Conservation (phyloP, 371 early-diverging fungal species). For the Circinella minor region DNA sequence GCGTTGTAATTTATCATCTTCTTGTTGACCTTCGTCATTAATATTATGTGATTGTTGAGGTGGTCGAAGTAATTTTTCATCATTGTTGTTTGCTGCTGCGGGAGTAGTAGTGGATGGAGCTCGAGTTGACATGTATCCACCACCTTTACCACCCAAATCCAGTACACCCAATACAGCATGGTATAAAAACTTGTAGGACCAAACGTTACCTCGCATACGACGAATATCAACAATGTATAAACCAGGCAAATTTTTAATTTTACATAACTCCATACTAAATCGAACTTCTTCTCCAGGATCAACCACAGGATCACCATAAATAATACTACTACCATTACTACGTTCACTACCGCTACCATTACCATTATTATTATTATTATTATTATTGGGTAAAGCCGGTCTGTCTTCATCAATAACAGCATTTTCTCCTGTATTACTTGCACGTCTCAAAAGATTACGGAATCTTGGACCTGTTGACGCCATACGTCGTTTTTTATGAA, state of each 20-base stretch:
- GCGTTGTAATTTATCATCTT: constrained; percentile 10
- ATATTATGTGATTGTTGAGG: not conserved
- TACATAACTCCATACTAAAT: constrained; percentile 87
- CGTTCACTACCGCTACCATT: too few species aligned
- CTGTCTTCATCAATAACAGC: not conserved
- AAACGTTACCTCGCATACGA: constrained; percentile 89
- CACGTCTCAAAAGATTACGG: constrained; percentile 41
- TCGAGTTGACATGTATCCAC: constrained; percentile 32
- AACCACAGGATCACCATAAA: constrained; percentile 91
- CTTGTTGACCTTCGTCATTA: not conserved
- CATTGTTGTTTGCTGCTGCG: not conserved
- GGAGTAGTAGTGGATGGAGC: constrained; percentile 7
- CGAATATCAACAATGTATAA: constrained; percentile 93
- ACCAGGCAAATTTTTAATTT: constrained; percentile 86
- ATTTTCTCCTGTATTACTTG: constrained; percentile 19
- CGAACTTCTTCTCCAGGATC: constrained; percentile 86
- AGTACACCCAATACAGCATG: constrained; percentile 67
- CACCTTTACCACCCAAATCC: constrained; percentile 59
- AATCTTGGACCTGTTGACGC: constrained; percentile 23
- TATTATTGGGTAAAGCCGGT: not conserved
- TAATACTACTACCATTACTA: constrained; percentile 15
- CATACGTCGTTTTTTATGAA: constrained; percentile 30
- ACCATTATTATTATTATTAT: not conserved
- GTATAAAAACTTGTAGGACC: constrained; percentile 93
- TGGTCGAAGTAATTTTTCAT: constrained; percentile 8